A percentile compares a stretch with the other conserved stretches of the same genome.
phyloP scores from a whole-genome alignment of 148 eudicot genomes.

The Agrostemma githago region DNA sequence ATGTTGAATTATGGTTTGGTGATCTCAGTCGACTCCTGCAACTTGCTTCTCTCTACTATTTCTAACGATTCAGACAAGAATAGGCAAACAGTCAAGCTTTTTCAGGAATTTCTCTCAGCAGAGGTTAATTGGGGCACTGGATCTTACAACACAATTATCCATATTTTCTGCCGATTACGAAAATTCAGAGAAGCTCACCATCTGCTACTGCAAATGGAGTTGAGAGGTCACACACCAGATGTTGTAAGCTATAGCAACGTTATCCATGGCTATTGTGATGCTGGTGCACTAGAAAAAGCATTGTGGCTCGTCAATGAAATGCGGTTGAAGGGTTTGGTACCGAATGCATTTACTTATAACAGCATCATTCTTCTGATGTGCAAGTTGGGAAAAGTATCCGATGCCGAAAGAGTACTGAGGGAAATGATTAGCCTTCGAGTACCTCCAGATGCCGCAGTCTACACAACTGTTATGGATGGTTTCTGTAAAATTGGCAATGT shows the following conservation, averaged over 20 bases:
- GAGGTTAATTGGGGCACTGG: conserved; percentile 64
- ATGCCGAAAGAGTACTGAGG: conserved; percentile 62
- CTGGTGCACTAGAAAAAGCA: conserved; percentile 45
- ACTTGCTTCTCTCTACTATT: conserved; percentile 50
- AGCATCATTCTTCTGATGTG: conserved; percentile 67
- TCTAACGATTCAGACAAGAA: conserved; percentile 37
- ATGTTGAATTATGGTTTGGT: conserved; percentile 66
- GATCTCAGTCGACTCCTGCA: conserved; percentile 63
- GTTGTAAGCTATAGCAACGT: conserved; percentile 67
- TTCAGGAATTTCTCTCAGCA: conserved; percentile 48
- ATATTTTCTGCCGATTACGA: conserved; percentile 50
- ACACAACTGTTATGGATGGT: conserved; percentile 77
- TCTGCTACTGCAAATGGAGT: conserved; percentile 65
- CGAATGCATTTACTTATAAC: conserved; percentile 60
- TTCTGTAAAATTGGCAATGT: conserved; percentile 63
- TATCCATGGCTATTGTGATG: conserved; percentile 66
- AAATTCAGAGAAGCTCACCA: conserved; percentile 78
- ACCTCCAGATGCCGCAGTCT: conserved; percentile 61
- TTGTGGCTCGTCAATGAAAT: conserved; percentile 59
- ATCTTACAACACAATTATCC: conserved; percentile 63
- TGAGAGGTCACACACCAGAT: conserved; percentile 67
- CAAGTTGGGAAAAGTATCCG: conserved; percentile 50
- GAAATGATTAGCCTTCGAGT: conserved; percentile 63
- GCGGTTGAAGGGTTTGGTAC: conserved; percentile 57
- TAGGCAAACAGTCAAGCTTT: conserved; percentile 38